Conservation (phyloP, 768 basidiomycete genomes). For the Mycena galopus region DNA sequence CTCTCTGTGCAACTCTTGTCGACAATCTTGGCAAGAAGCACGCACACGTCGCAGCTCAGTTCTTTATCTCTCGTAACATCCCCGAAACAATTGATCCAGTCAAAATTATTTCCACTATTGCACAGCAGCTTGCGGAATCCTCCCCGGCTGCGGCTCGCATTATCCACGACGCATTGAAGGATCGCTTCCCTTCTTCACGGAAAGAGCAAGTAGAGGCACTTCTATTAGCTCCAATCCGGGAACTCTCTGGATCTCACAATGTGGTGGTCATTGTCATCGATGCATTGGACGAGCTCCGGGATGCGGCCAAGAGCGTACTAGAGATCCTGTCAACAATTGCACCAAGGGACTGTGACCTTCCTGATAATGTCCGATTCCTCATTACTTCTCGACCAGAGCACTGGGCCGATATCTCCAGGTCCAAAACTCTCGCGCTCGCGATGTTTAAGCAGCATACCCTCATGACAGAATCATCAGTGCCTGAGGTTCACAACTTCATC, state of each 20-base stretch:
- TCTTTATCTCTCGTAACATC: too few species aligned
- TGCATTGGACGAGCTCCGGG: constrained; percentile 7
- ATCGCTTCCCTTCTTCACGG: neutral
- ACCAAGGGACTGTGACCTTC: constrained; percentile 7
- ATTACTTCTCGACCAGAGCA: constrained; percentile 25
- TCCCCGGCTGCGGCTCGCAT: constrained; percentile 13
- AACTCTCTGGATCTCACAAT: neutral
- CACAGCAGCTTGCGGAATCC: constrained; percentile 15
- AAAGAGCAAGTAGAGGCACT: neutral
- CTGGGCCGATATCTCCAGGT: constrained; percentile 17
- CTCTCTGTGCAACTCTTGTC: too few species aligned
- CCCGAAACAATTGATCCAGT: constrained; percentile 16
- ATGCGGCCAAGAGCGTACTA: neutral
- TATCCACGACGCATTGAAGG: constrained; percentile 2
- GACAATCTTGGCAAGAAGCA: too few species aligned
- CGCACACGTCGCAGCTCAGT: too few species aligned
- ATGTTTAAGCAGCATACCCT: constrained; percentile 3
- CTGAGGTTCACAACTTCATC: too few species aligned
- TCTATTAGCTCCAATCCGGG: constrained; percentile 12
- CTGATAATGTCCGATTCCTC: too few species aligned
- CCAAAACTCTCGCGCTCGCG: constrained; percentile 3
- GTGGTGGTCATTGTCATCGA: constrained; percentile 16
- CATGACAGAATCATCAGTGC: neutral
- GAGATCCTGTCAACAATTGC: constrained; percentile 6
- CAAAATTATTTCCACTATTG: constrained; percentile 19